These are phyloP conservation scores for Quercus wislizeni DNA, from an alignment of 306 rosid genomes.

Conservation along the genomic window DNA sequence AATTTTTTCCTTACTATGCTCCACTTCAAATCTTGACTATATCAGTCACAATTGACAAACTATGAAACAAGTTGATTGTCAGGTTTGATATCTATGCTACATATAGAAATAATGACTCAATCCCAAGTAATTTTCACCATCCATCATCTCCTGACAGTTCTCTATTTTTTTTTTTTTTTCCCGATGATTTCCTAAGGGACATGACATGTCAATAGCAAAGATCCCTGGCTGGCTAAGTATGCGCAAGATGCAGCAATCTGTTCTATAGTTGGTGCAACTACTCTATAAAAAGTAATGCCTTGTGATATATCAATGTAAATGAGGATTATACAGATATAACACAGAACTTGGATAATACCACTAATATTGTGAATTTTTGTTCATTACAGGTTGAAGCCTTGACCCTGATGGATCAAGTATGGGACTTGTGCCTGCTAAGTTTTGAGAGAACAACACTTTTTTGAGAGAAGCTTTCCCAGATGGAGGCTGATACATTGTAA, in stretches of 20 bases:
- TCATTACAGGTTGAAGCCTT: conserved; percentile 47
- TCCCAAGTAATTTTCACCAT: not conserved
- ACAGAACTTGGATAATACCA: not conserved
- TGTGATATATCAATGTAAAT: conserved; percentile 2
- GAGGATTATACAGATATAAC: conserved; percentile 9
- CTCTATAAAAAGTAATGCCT: conserved; percentile 20
- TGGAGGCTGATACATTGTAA: conserved; percentile 31
- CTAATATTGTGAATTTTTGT: conserved; percentile 25
- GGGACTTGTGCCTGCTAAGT: conserved; percentile 40
- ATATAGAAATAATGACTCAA: not conserved
- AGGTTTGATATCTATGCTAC: not conserved
- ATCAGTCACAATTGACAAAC: not conserved
- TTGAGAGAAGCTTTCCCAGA: conserved; percentile 32
- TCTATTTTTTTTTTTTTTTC: conserved; percentile 1
- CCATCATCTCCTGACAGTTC: not conserved
- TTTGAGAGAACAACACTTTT: conserved; percentile 38
- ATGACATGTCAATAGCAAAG: not conserved
- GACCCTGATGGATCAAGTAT: conserved; percentile 1
- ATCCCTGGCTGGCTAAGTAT: conserved; percentile 1
- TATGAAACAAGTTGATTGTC: not conserved
- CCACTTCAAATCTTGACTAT: not conserved
- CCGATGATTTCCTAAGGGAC: conserved; percentile 9
- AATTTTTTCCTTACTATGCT: not conserved
- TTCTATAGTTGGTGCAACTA: conserved; percentile 16
- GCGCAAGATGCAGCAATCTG: conserved; percentile 18